Evolutionary conservation across 108 stramenopile genomes (phyloP).

Genomic region (Asterionellopsis glacialis): DNA sequence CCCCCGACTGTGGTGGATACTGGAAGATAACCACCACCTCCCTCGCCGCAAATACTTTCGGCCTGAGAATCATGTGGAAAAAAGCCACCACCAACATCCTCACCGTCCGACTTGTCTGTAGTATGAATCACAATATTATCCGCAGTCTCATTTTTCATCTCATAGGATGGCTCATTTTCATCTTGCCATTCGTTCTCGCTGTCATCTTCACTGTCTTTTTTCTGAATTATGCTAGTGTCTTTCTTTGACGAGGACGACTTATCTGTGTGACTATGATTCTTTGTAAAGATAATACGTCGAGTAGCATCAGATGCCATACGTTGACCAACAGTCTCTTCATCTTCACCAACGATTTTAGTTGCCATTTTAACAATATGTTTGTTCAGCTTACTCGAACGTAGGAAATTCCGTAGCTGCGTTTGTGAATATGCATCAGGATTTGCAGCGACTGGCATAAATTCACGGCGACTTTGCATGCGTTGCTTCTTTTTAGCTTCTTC

Average conservation of each 20-base stretch:
- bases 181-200: slow-evolving; percentile 3
- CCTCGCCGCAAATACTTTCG: too few relatives aligned
- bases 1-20: too few relatives aligned
- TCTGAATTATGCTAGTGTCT: background rate
- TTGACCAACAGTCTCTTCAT: slow-evolving; percentile 13
- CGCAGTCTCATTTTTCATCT: too few relatives aligned
- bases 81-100: too few relatives aligned
- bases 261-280: slow-evolving; percentile 4
- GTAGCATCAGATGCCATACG: slow-evolving; percentile 36
- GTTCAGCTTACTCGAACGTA: slow-evolving; percentile 64
- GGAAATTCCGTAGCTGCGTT: slow-evolving; percentile 88
- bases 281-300: slow-evolving; percentile 31
- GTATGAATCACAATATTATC: too few relatives aligned
- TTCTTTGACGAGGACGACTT: background rate
- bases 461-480: slow-evolving; percentile 76
- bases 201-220: slow-evolving; percentile 13
- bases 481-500: slow-evolving; percentile 71
- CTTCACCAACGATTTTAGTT: slow-evolving; percentile 7
- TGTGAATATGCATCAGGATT: slow-evolving; percentile 83
- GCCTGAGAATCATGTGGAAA: too few relatives aligned
- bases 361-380: slow-evolving; percentile 47
- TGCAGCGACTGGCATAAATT: slow-evolving; percentile 91
- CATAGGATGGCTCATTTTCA: background rate
- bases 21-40: too few relatives aligned
- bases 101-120: too few relatives aligned